Base-by-base conservation (phyloP, 805 yeast species). In the Candida ovalis region DNA sequence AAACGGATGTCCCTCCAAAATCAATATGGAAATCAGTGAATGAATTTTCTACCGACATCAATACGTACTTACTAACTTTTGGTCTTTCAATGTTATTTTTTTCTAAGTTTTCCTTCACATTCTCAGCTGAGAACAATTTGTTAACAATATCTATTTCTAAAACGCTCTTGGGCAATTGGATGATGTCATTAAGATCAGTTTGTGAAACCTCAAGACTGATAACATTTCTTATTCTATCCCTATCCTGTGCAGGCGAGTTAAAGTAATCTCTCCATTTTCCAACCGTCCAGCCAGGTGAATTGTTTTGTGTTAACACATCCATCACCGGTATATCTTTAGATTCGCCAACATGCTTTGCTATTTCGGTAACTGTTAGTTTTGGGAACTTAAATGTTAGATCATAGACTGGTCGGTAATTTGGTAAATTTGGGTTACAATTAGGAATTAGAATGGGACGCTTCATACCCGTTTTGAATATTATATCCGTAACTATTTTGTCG, bases 1-100 rank as follows among this genome's bases (percentile, higher is more conserved):
- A 90, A 4, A 90, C 97, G 1, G 94, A 86, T 0, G 96, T 87
- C 0, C 96, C 97, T 2, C 95, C 94, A 64, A 90, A 90, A 64
- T 90, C 97, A 39, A 90, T 73, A 64, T 90, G 97, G 67, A 89
- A 90, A 62, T 90, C 97, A 0, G 97, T 90, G 62, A 78, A 90
- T 2, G 94, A 81, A 50, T 84, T 80, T 23, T 74, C 70, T 2
- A 88, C 96, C 0, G 95, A 86, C 96, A 90, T 90, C 37, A 90
- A 71, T 52, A 95, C 84, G 62, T 90, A 90, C 46, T 83, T 80
- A 19, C 89, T 80, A 1, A 85, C 86, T 52, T 80, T 75, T 1
- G 89, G 86, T n/a, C 51, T 49, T 22, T 65, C 67, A 4, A 61
- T 55, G 3, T 43, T 48, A 21, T 52, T 39, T 15, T 40, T 43